Evolutionary conservation across 176 grass and related monocot genomes (phyloP).

Genomic region (Zoysia pacifica): DNA sequence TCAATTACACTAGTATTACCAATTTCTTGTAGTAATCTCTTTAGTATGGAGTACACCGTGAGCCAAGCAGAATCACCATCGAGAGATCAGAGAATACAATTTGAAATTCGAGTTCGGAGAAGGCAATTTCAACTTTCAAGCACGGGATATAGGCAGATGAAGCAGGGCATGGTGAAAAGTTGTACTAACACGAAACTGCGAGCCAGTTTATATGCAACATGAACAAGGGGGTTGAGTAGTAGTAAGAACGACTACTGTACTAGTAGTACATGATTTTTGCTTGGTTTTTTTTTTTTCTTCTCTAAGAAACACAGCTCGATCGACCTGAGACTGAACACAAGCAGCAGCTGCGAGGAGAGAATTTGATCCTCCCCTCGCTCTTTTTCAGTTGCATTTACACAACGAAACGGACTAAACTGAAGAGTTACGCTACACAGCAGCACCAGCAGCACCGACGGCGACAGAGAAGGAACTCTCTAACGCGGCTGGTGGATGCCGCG

Average conservation of each 20-base stretch:
- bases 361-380: constrained; percentile 3
- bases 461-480: constrained; percentile 26
- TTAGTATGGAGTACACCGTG: too few relatives aligned
- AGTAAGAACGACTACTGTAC: background rate
- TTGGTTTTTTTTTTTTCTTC: background rate
- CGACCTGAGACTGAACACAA: constrained; percentile 37
- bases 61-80: background rate
- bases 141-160: background rate
- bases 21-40: background rate
- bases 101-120: background rate
- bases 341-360: constrained; percentile 4
- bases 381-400: constrained; percentile 58
- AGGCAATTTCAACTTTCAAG: background rate
- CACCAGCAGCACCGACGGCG: constrained; percentile 7
- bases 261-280: constrained; percentile 25
- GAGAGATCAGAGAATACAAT: background rate
- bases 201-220: constrained; percentile 47
- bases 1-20: background rate
- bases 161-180: background rate
- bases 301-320: constrained; percentile 37
- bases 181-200: constrained; percentile 32
- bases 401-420: constrained; percentile 18
- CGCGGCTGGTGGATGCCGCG: constrained; percentile 86
- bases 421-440: constrained; percentile 51
- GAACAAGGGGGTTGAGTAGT: constrained; percentile 8